These are phyloP conservation scores for Calycina marina DNA, from an alignment of 2,329 filamentous ascomycete species.

Conservation along the genomic window DNA sequence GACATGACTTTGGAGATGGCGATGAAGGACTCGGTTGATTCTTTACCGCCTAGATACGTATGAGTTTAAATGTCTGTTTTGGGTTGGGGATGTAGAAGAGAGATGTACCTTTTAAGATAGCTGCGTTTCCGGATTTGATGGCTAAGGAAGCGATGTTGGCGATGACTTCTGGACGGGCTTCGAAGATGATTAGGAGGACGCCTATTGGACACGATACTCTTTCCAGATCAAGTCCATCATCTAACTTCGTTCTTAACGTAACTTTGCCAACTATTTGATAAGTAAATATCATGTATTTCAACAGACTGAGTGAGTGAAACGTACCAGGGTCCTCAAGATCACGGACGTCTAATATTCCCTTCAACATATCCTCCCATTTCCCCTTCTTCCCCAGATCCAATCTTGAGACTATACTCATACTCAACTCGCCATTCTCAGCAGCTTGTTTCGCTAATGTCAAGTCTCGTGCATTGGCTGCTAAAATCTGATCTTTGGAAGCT, in stretches of 20 bases:
- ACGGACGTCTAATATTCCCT: conserved; percentile 81
- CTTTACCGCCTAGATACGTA: conserved; percentile 82
- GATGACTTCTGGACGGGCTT: conserved; percentile 93
- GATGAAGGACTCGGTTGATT: conserved; percentile 88
- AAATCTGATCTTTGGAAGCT: conserved; percentile 55
- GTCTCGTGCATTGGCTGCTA: conserved; percentile 77
- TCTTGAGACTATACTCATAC: conserved; percentile 71
- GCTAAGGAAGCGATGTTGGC: conserved; percentile 93
- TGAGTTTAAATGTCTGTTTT: too few species aligned
- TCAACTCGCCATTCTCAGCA: conserved; percentile 59
- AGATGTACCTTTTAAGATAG: conserved; percentile 68
- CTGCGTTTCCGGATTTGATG: conserved; percentile 93
- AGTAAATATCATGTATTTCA: conserved; percentile 3
- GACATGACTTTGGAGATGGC: conserved; percentile 82
- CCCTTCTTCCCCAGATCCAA: conserved; percentile 75
- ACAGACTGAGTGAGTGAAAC: conserved; percentile 1
- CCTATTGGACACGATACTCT: conserved; percentile 89
- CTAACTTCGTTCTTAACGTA: conserved; percentile 69
- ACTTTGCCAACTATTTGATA: conserved; percentile 56
- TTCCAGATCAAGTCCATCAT: conserved; percentile 74
- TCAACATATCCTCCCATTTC: conserved; percentile 96
- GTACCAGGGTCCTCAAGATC: conserved; percentile 72
- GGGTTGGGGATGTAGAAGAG: not conserved
- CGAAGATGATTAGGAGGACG: conserved; percentile 96
- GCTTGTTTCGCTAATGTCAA: conserved; percentile 60